phyloP scores from a whole-genome alignment of 129 eudicot genomes.

The Sambucus nigra region DNA sequence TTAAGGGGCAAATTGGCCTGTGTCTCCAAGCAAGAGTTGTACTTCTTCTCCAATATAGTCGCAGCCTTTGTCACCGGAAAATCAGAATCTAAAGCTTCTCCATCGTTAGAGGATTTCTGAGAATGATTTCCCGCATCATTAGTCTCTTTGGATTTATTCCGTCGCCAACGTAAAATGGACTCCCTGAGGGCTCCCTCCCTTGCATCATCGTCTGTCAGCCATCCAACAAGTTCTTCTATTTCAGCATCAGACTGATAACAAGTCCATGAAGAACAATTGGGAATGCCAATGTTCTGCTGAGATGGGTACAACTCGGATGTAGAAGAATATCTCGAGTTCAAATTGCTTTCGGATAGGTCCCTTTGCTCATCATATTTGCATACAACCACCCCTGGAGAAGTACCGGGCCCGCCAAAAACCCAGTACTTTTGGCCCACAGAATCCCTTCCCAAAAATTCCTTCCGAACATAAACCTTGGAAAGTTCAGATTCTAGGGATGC shows the following conservation, averaged over 20 bases:
- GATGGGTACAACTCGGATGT: constrained; percentile 7
- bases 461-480: constrained; percentile 48
- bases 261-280: constrained; percentile 46
- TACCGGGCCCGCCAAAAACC: constrained; percentile 38
- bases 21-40: constrained; percentile 29
- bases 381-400: constrained; percentile 37
- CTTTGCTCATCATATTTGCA: constrained; percentile 13
- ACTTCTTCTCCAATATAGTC: constrained; percentile 40
- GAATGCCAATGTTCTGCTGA: constrained; percentile 18
- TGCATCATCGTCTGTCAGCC: constrained; percentile 51
- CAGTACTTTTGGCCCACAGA: constrained; percentile 70
- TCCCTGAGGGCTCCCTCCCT: constrained; percentile 76
- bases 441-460: constrained; percentile 78
- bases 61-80: constrained; percentile 46
- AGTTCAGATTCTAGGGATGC: constrained; percentile 46
- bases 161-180: constrained; percentile 49
- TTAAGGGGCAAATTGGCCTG: constrained; percentile 12
- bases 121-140: constrained; percentile 18
- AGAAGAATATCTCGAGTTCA: constrained; percentile 5
- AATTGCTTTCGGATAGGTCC: background rate
- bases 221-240: constrained; percentile 49
- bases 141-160: constrained; percentile 18
- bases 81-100: constrained; percentile 23
- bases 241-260: constrained; percentile 59
- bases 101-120: constrained; percentile 7